Evolutionary conservation across 345 rosid genomes (phyloP), one percentile per base, ranked within the genome.

Genomic region (Pistacia integerrima): DNA sequence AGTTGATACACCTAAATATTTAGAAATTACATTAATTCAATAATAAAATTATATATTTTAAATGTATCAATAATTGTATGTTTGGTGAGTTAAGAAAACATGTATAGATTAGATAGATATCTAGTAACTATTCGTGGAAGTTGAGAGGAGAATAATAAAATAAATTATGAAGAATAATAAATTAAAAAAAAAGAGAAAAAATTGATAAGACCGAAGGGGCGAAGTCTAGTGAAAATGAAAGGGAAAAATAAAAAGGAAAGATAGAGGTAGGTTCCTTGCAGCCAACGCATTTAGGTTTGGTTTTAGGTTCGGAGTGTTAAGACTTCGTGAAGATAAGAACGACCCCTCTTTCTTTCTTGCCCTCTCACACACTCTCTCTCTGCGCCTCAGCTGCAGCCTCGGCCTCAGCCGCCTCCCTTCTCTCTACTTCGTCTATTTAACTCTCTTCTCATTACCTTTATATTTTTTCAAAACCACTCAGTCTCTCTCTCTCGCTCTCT

Each of bases 261-360:
- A 52, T 3, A 78, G 77, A 76, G 88, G 84, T 78, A 46, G 83
- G 88, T 88, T 88, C 88, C 90, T 79, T 87, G 88, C 76, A 82
- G 75, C 85, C 78, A 73, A 86, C 87, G 92, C 85, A 81, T 76
- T 79, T 78, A 64, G 83, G 84, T 51, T 72, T 74, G 88, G 88
- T 35, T 10, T 36, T 76, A 69, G 90, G 82, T 79, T 77, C 82
- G 87, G 85, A 62, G 18, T 51, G 74, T 57, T 16, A 16, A 52
- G 87, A 80, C 84, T 85, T 82, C 71, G 84, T 74, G 64, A 77
- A 80, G 97, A 90, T 91, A 93, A 93, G 98, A 86, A 88, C 90
- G 87, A 56, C 85, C 69, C 41, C 73, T 33, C 20, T 64, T 75
- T 49, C 82, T 20, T 5, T 62, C 41, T 17, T 64, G 30, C 60